Base-by-base conservation (phyloP, 2,329 filamentous ascomycete species). In the Scytalidium sp. region DNA sequence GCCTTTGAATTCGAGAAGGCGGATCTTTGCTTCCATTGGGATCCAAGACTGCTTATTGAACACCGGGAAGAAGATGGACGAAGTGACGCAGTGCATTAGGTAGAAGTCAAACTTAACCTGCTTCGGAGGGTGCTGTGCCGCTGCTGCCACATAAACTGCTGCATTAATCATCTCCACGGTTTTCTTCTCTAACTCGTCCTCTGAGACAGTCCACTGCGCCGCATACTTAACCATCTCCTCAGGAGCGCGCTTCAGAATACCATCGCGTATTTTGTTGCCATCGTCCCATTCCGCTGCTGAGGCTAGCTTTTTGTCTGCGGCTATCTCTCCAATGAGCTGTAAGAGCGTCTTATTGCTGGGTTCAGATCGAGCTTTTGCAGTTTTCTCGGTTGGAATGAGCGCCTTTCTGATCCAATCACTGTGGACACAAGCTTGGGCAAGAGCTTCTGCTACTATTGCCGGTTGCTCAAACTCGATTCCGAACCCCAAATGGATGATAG, bases 401-500 rank as follows among this genome's bases (percentile, higher is more conserved):
- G 85, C 80, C 0, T 66, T 56, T 1, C 68, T 71, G 2, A 87
- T 73, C 66, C 78, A 78, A 41, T 76, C 69, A 6, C 75, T 70
- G 62, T 95, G 89, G 2, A 90, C 80, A 7, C 86, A 82, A 1
- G 87, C 76, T 70, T 95, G 85, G 1, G 91, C 89, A 17, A 96
- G 79, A 1, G 75, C 90, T 69, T 93, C 82, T 5, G 90, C 89
- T 22, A 96, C 76, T 51, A 96, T 83, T 32, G 87, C 87, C 2
- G 89, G 89, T 63, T 96, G 90, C 9, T 78, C 66, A 72, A 90
- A 96, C 64, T 96, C 90, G 29, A 96, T 64, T 3, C 88, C 91
- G 63, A 90, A 96, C 44, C 90, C 88, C 19, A 96, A 77, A 64
- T 96, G 90, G 54, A 96, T 92, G 15, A 94, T 70, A 2, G 90